These are phyloP conservation scores for Neofusicoccum umdonicola DNA, from an alignment of 2,329 filamentous ascomycete genomes.

Conservation along the genomic window DNA sequence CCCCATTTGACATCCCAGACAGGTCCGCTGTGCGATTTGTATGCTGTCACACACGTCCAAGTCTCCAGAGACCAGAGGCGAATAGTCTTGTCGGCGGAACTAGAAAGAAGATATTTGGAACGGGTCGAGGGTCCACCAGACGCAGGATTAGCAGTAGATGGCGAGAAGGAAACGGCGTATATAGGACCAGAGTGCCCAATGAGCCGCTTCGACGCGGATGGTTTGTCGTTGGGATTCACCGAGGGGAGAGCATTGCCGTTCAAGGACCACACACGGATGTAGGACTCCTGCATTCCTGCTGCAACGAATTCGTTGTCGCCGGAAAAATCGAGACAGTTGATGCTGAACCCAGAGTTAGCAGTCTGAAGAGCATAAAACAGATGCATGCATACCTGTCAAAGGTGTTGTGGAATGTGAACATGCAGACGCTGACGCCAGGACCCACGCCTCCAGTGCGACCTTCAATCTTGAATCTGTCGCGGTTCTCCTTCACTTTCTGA, in stretches of 20 bases:
- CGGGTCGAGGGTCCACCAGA: slow-evolving; percentile 52
- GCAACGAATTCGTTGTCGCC: slow-evolving; percentile 85
- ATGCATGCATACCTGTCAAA: slow-evolving; percentile 68
- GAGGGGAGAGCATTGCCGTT: slow-evolving; percentile 74
- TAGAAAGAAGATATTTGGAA: slow-evolving; percentile 79
- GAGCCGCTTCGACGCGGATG: slow-evolving; percentile 67
- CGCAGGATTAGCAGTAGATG: slow-evolving; percentile 55
- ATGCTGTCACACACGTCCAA: slow-evolving; percentile 89
- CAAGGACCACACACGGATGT: slow-evolving; percentile 90
- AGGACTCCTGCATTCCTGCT: slow-evolving; percentile 87
- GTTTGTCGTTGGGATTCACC: slow-evolving; percentile 26
- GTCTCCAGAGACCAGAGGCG: slow-evolving; percentile 90
- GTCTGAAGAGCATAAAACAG: neutral
- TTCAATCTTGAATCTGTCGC: slow-evolving; percentile 87
- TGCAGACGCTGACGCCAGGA: slow-evolving; percentile 81
- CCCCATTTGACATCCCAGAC: slow-evolving; percentile 88
- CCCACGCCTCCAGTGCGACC: slow-evolving; percentile 79
- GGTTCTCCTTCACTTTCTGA: slow-evolving; percentile 87
- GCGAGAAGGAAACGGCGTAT: slow-evolving; percentile 86
- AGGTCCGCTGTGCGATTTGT: slow-evolving; percentile 88
- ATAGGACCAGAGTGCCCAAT: slow-evolving; percentile 90
- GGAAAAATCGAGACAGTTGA: slow-evolving; percentile 94
- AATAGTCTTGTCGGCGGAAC: slow-evolving; percentile 81
- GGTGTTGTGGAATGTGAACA: slow-evolving; percentile 98
- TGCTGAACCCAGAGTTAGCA: slow-evolving; percentile 39